Evolutionary conservation across 192 early-diverging fungal species (phyloP), one percentile per base, ranked within the genome.

Genomic region (Coemansia sp.): DNA sequence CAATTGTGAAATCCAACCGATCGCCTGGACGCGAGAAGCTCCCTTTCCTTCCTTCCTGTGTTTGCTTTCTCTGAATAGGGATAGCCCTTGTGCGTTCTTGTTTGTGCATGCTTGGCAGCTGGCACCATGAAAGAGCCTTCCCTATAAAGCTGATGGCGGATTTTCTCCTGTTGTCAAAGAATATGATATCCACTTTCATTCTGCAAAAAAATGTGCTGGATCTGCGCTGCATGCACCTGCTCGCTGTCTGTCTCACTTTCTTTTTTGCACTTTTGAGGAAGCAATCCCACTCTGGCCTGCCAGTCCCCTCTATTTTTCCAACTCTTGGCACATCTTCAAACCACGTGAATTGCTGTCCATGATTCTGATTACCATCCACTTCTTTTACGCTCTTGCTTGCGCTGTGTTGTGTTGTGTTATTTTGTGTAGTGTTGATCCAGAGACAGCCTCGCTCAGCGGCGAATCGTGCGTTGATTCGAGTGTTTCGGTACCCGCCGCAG

Each of bases 361-460:
- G 43, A 18, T 18, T 16, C 43, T 46, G 20, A 46, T 46, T 46
- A 46, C 43, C 12, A 37, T 37, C 35, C 43, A n/a, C 43, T 46
- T 46, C n/a, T 20, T 46, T 20, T 7, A 15, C n/a, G 16, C 7
- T 20, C 3, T 20, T 46, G 0, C n/a, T 4, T 28, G 39, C 4
- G 39, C 16, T 8, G 16, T 40, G 8, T 49, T 2, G 3, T 49
- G 13, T n/a, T 49, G 7, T n/a, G 20, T 49, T 49, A 2, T 25
- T 25, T 45, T 29, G 7, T 63, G 68, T 80, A 80, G 77, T 37
- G 62, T 31, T 21, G 79, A 70, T 63, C 67, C 74, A 46, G 79
- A 81, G 21, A 76, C 79, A 1, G 73, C 70, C 23, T 81, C 79
- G 20, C 61, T 81, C 23, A 81, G 79, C 67, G 79, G 79, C 59